phyloP scores from a whole-genome alignment of 2,329 filamentous ascomycete species.

The Pseudopyrenochaeta lycopersici region DNA sequence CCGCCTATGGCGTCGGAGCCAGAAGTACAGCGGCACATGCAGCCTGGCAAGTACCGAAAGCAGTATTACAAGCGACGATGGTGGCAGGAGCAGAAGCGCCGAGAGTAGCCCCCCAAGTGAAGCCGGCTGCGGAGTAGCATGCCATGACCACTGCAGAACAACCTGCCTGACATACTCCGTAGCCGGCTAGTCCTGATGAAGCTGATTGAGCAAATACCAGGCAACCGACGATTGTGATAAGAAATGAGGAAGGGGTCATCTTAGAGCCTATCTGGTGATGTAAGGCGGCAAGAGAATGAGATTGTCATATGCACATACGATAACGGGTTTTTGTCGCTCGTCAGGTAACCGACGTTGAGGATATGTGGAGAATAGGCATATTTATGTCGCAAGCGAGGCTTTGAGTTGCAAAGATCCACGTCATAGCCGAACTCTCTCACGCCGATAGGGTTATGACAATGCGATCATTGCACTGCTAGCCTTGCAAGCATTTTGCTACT shows the following conservation, averaged over 20 bases:
- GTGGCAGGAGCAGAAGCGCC: slow-evolving; percentile 52
- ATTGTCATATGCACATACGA: no score
- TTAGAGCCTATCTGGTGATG: no score
- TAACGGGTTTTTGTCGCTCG: no score
- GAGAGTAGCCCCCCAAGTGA: slow-evolving; percentile 52
- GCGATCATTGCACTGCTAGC: no score
- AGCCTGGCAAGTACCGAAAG: slow-evolving; percentile 57
- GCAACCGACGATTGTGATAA: not conserved
- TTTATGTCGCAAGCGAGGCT: no score
- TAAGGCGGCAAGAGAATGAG: no score
- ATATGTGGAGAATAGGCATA: no score
- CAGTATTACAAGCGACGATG: slow-evolving; percentile 56
- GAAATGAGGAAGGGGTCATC: not conserved
- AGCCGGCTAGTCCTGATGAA: slow-evolving; percentile 47
- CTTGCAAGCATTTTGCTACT: no score
- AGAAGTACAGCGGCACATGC: slow-evolving; percentile 53
- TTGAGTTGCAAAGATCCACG: no score
- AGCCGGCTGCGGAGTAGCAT: slow-evolving; percentile 58
- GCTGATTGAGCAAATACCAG: slow-evolving; percentile 3
- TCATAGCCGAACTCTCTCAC: no score
- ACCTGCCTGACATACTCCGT: slow-evolving; percentile 59
- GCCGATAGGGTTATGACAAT: no score
- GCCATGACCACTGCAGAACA: slow-evolving; percentile 57
- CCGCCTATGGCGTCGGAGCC: slow-evolving; percentile 40
- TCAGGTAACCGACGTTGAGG: no score